Percentiles rank a stretch among this genome's conserved stretches.
Conservation (phyloP, 2,329 filamentous ascomycete genomes). For the Fusarium siculi region DNA sequence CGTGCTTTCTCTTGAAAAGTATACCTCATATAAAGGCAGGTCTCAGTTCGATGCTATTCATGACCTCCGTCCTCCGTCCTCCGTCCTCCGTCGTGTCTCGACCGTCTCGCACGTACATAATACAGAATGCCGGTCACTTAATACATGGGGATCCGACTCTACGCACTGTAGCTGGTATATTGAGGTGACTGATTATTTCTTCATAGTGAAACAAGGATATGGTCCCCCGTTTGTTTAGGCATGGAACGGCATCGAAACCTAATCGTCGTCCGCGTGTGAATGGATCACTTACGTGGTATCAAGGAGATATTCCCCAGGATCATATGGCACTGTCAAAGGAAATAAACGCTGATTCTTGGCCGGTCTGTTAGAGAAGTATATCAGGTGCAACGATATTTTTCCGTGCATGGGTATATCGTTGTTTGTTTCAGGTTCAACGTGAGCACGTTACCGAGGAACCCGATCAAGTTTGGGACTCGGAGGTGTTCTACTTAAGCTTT, state of each 20-base stretch:
- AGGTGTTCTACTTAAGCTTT: background rate
- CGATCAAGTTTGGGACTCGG: background rate
- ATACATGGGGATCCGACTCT: background rate
- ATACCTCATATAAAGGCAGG: background rate
- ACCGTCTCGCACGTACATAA: slow-evolving; percentile 3
- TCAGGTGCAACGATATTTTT: slow-evolving; percentile 17
- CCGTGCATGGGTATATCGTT: slow-evolving; percentile 18
- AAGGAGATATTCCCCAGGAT: slow-evolving; percentile 23
- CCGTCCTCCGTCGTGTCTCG: background rate
- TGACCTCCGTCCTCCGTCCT: background rate
- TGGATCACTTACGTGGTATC: slow-evolving; percentile 16
- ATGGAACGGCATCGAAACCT: background rate
- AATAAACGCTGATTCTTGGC: slow-evolving; percentile 6
- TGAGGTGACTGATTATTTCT: background rate
- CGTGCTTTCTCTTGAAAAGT: background rate
- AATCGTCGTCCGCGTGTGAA: background rate
- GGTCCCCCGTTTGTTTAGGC: background rate
- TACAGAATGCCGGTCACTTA: slow-evolving; percentile 8
- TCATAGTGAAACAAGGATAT: background rate
- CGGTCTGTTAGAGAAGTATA: slow-evolving; percentile 6
- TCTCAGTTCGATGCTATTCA: background rate
- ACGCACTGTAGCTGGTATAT: background rate
- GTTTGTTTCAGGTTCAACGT: slow-evolving; percentile 41
- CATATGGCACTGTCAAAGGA: slow-evolving; percentile 2
- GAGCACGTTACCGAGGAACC: slow-evolving; percentile 16